phyloP scores from a whole-genome alignment of 2,329 filamentous ascomycete genomes.

The Xylariaceae sp. region DNA sequence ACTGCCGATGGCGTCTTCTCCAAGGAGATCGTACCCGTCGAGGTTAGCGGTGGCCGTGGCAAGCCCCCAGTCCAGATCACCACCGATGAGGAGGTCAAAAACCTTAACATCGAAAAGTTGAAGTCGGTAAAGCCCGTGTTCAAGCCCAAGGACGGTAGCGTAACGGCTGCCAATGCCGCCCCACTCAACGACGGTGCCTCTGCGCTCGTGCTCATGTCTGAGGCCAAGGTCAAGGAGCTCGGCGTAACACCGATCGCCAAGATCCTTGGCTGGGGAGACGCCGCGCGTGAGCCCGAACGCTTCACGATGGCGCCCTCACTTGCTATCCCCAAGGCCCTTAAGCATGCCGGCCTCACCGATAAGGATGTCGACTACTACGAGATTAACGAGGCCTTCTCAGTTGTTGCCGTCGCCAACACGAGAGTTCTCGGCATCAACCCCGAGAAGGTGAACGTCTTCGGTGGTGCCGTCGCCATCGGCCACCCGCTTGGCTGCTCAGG shows the following conservation, averaged over 20 bases:
- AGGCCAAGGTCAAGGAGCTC: conserved; percentile 89
- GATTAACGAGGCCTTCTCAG: conserved; percentile 99
- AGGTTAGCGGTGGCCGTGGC: conserved; percentile 81
- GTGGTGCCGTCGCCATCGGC: conserved; percentile 91
- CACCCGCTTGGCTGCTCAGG: conserved; percentile 93
- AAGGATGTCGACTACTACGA: conserved; percentile 87
- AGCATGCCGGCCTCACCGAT: conserved; percentile 80
- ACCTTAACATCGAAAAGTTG: conserved; percentile 80
- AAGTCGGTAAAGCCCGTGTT: conserved; percentile 81
- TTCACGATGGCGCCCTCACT: conserved; percentile 93
- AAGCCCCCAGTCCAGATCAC: conserved; percentile 80
- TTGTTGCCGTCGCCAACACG: conserved; percentile 92
- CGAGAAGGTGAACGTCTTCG: conserved; percentile 91
- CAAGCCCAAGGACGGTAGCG: conserved; percentile 74
- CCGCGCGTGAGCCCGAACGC: conserved; percentile 83
- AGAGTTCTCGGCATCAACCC: conserved; percentile 77
- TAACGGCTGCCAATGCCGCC: conserved; percentile 94
- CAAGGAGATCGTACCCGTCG: conserved; percentile 82
- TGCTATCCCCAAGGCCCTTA: conserved; percentile 94
- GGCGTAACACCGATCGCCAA: conserved; percentile 88
- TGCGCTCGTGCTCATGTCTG: conserved; percentile 87
- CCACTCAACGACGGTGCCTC: conserved; percentile 94
- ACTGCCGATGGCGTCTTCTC: conserved; percentile 77
- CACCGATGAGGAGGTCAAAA: conserved; percentile 93
- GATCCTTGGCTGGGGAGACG: conserved; percentile 96